phyloP scores from a whole-genome alignment of 192 early-diverging fungal genomes.

The Rhizophagus prolifer region DNA sequence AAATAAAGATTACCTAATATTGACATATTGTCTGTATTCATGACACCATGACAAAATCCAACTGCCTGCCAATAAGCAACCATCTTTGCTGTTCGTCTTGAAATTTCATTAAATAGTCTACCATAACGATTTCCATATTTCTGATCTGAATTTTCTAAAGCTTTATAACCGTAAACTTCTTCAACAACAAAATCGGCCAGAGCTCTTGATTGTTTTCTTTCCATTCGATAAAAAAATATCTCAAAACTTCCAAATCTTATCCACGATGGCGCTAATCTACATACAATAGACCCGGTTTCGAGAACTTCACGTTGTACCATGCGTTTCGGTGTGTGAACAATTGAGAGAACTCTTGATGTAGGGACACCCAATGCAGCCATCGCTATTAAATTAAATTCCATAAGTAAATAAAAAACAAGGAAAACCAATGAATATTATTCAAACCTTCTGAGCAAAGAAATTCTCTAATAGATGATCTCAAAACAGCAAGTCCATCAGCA shows the following conservation, averaged over 20 bases:
- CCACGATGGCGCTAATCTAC: conserved; percentile 75
- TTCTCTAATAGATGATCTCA: conserved; percentile 87
- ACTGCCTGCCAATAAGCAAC: conserved; percentile 78
- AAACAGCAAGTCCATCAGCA: conserved; percentile 83
- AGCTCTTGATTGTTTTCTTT: conserved; percentile 48
- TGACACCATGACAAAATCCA: conserved; percentile 83
- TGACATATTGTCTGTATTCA: conserved; percentile 95
- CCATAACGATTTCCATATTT: conserved; percentile 56
- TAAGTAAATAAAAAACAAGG: conserved; percentile 9
- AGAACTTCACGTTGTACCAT: conserved; percentile 66
- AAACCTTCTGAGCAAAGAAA: conserved; percentile 57
- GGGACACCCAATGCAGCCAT: conserved; percentile 71
- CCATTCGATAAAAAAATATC: conserved; percentile 67
- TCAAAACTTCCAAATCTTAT: conserved; percentile 90
- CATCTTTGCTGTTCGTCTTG: conserved; percentile 64
- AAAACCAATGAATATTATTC: conserved; percentile 12
- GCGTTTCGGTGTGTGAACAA: conserved; percentile 60
- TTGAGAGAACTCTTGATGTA: conserved; percentile 72
- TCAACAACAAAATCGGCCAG: conserved; percentile 75
- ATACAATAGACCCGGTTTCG: conserved; percentile 77
- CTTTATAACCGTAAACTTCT: conserved; percentile 36
- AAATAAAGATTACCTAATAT: conserved; percentile 38
- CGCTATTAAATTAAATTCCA: neutral
- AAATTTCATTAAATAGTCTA: conserved; percentile 55
- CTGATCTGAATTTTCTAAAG: conserved; percentile 26